Percentiles rank a stretch among this genome's conserved stretches.
Conservation (phyloP, 371 early-diverging fungal genomes). For the Mucor sp. region DNA sequence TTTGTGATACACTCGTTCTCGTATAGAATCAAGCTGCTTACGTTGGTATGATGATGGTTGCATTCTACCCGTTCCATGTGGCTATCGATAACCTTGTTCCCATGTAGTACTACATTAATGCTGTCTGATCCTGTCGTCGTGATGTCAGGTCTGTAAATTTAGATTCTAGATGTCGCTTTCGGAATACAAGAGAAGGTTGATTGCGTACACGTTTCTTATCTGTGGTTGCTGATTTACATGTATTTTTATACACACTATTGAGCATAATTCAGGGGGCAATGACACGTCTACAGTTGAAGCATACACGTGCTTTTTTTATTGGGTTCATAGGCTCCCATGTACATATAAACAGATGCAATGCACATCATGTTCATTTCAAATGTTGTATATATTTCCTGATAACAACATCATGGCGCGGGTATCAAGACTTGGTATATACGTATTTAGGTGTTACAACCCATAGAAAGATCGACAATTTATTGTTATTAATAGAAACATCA, state of each 20-base stretch:
- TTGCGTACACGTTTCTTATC: background rate
- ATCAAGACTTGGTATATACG: background rate
- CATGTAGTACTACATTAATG: background rate
- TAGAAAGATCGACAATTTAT: background rate
- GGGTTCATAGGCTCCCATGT: background rate
- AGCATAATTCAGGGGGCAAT: background rate
- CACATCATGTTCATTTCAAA: background rate
- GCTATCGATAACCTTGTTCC: background rate
- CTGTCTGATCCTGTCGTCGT: background rate
- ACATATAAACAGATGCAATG: background rate
- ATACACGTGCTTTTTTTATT: background rate
- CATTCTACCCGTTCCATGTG: background rate
- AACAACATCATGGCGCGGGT: background rate
- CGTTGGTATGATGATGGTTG: background rate
- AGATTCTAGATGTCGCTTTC: no score
- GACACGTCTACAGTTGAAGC: background rate
- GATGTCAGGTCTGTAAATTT: background rate
- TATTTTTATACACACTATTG: background rate
- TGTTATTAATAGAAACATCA: background rate
- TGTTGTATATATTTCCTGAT: background rate
- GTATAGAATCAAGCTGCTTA: background rate
- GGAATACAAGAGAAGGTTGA: background rate
- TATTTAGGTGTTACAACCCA: background rate
- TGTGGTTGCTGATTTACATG: background rate
- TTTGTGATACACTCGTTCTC: background rate